These are phyloP conservation scores for Lantana camara DNA, from an alignment of 257 asterid species.

Conservation along the genomic window DNA sequence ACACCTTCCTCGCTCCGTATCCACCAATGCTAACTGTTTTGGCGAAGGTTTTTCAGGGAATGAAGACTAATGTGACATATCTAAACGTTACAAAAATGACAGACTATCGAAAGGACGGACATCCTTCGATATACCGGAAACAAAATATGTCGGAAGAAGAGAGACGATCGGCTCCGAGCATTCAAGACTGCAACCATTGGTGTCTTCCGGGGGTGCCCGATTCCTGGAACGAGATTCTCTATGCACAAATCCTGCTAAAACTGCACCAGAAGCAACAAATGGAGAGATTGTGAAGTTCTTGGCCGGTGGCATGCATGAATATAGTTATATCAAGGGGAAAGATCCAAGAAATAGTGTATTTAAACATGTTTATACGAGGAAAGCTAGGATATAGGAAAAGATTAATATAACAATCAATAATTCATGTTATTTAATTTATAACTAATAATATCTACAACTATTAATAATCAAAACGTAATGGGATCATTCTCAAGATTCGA, in stretches of 20 bases:
- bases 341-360: too few relatives aligned
- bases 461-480: too few relatives aligned
- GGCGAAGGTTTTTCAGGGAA: slow-evolving; percentile 49
- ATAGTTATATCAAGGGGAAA: too few relatives aligned
- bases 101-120: slow-evolving; percentile 73
- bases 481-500: too few relatives aligned
- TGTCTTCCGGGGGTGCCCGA: slow-evolving; percentile 87
- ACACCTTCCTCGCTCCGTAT: slow-evolving; percentile 48
- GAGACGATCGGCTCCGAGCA: slow-evolving; percentile 35
- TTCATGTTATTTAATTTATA: too few relatives aligned
- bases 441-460: too few relatives aligned
- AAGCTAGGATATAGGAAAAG: too few relatives aligned
- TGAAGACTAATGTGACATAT: slow-evolving; percentile 58
- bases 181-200: slow-evolving; percentile 85
- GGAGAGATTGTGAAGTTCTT: slow-evolving; percentile 5
- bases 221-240: slow-evolving; percentile 70
- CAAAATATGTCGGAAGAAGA: slow-evolving; percentile 39
- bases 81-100: slow-evolving; percentile 64
- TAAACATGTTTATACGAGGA: too few relatives aligned
- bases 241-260: slow-evolving; percentile 53
- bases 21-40: slow-evolving; percentile 57
- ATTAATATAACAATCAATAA: too few relatives aligned
- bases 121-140: slow-evolving; percentile 65
- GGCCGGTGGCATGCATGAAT: not conserved
- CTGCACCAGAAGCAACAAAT: slow-evolving; percentile 29